Base-by-base conservation (phyloP, 345 rosid genomes). In the Gossypium mustelinum region DNA sequence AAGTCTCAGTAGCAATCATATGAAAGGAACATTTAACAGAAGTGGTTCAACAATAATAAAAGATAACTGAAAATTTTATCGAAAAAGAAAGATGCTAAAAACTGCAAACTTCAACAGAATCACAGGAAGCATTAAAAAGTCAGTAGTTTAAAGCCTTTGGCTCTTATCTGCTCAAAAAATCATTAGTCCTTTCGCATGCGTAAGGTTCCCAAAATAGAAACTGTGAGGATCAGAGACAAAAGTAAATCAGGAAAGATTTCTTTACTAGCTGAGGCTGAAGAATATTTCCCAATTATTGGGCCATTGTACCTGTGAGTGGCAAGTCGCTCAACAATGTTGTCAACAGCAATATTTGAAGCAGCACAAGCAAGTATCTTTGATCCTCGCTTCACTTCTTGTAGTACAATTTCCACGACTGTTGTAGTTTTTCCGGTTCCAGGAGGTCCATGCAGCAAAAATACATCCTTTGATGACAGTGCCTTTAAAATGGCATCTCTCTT, bases 341-440 rank as follows among this genome's bases (percentile, higher is more conserved):
- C 99, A 3, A 95, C 99, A 17, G 99, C 99, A 79, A 95, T 90
- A 81, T 95, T 93, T 71, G 99, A 93, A 86, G 99, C 97, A 59
- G 97, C 97, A 79, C 98, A 95, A 17, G 97, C 99, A 74, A 95
- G 97, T 77, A 95, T 89, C 85, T 91, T 95, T n/a, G 93, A 87
- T 73, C 98, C 98, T 62, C 89, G 88, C 75, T 95, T 93, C 62
- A 93, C 98, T 88, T 93, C 97, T 85, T 95, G 98, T 48, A 93
- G 84, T 77, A 95, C 83, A 29, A 95, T 90, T 82, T 95, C 99
- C 62, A 95, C 94, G 9, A 95, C 99, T 1, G 99, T 88, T 8
- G 98, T 93, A n/a, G 96, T 95, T 89, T 95, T 93, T 22, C 99
- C 98, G 70, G 99, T 95, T 77, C 99, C 99, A 82, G 99, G 99